Evolutionary conservation across 176 grass and related monocot genomes (phyloP).

Genomic region (Oryza meyeriana): DNA sequence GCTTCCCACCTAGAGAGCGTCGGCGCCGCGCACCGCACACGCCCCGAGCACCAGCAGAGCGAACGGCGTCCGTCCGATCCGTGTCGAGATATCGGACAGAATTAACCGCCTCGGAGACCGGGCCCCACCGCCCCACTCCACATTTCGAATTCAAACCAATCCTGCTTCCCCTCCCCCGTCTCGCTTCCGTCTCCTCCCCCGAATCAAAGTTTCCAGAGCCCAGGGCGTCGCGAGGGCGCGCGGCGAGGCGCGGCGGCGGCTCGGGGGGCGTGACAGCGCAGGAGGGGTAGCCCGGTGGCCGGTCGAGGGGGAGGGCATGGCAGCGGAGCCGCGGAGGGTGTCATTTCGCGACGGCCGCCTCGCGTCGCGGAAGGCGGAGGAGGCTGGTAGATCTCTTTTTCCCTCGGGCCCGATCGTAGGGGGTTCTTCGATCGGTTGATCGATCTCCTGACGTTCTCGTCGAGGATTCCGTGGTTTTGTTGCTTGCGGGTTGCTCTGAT

Average conservation of each 20-base stretch:
- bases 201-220: constrained; percentile 27
- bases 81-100: constrained; percentile 18
- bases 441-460: too few species aligned
- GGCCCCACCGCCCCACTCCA: neutral
- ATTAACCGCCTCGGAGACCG: constrained; percentile 10
- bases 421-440: neutral
- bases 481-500: neutral
- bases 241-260: neutral
- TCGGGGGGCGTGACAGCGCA: neutral
- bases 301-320: neutral
- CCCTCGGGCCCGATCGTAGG: neutral
- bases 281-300: neutral
- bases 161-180: neutral
- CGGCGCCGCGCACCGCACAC: neutral
- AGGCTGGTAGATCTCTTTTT: constrained; percentile 49
- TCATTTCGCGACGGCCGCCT: constrained; percentile 77
- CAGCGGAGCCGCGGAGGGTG: constrained; percentile 46
- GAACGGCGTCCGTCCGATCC: constrained; percentile 32
- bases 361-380: constrained; percentile 67
- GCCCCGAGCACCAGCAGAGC: neutral
- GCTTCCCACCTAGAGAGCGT: neutral
- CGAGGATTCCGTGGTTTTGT: neutral
- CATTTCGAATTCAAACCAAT: constrained; percentile 48
- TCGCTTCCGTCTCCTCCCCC: neutral
- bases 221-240: neutral